Evolutionary conservation across 805 yeast species (phyloP).

Genomic region (Wickerhamomyces canadensis): DNA sequence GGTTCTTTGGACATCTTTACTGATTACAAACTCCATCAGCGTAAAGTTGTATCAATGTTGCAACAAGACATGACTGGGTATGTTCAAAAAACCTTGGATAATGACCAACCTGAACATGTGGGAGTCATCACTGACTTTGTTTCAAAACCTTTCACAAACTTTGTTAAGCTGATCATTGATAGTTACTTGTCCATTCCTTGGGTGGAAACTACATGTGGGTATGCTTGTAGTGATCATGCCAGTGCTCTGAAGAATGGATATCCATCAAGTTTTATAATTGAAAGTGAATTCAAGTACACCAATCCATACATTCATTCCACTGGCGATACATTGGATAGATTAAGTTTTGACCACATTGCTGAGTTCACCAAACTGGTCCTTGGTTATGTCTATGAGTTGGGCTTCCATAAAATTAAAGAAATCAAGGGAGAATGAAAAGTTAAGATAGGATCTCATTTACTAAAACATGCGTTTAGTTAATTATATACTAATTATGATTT

Average conservation of each 20-base stretch:
- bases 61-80: constrained; percentile 77
- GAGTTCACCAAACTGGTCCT: constrained; percentile 77
- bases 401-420: constrained; percentile 27
- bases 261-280: constrained; percentile 81
- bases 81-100: constrained; percentile 23
- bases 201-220: constrained; percentile 77
- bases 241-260: constrained; percentile 78
- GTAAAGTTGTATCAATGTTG: constrained; percentile 70
- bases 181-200: constrained; percentile 63
- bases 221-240: constrained; percentile 92
- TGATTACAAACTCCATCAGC: constrained; percentile 38
- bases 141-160: constrained; percentile 18
- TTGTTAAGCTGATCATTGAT: constrained; percentile 51
- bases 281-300: constrained; percentile 58
- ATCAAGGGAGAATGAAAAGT: neutral
- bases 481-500: no score
- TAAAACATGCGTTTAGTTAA: no score
- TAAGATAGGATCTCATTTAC: no score
- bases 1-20: constrained; percentile 81
- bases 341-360: constrained; percentile 71
- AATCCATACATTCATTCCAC: constrained; percentile 73
- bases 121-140: constrained; percentile 53
- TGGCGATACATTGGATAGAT: constrained; percentile 74
- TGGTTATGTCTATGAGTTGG: constrained; percentile 70
- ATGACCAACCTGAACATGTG: constrained; percentile 51